Percentiles rank a stretch among this genome's conserved stretches.
These are phyloP conservation scores for Ilyonectria robusta DNA, from an alignment of 2,329 filamentous ascomycete genomes.

Conservation along the genomic window DNA sequence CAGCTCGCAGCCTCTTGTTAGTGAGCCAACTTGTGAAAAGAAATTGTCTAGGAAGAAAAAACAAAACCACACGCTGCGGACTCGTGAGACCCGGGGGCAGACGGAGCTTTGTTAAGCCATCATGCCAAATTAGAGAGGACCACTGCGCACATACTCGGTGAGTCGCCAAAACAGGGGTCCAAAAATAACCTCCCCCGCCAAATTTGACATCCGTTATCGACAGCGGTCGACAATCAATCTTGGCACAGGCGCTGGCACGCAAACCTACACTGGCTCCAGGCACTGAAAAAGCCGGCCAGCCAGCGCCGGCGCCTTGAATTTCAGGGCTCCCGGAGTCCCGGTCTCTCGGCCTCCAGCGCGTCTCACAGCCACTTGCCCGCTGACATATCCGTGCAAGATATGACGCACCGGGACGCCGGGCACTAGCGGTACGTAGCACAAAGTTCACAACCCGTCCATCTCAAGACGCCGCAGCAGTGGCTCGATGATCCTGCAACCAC, in stretches of 20 bases:
- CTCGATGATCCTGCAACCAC: slow-evolving; percentile 50
- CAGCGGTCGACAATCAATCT: background rate
- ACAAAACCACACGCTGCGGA: background rate
- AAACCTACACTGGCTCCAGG: background rate
- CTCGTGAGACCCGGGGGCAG: background rate
- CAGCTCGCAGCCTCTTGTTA: background rate
- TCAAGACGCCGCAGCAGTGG: slow-evolving; percentile 33
- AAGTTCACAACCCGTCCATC: slow-evolving; percentile 11
- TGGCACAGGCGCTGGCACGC: background rate
- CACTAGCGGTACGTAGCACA: background rate
- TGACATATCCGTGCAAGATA: slow-evolving; percentile 1
- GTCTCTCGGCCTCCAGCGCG: background rate
- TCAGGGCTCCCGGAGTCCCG: background rate
- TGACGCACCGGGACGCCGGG: background rate
- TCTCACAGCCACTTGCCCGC: background rate
- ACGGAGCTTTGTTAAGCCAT: background rate
- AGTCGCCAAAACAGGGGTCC: background rate
- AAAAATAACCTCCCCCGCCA: slow-evolving; percentile 33
- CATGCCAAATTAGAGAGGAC: background rate
- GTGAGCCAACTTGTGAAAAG: slow-evolving; percentile 7
- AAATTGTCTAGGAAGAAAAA: background rate
- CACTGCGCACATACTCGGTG: background rate
- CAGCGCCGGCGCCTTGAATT: background rate
- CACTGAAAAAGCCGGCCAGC: slow-evolving; percentile 1
- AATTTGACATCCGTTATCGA: slow-evolving; percentile 1